A percentile compares a stretch with the other conserved stretches of the same genome.
These are phyloP conservation scores for Eutrema heterophyllum DNA, from an alignment of 345 rosid species.

Conservation along the genomic window DNA sequence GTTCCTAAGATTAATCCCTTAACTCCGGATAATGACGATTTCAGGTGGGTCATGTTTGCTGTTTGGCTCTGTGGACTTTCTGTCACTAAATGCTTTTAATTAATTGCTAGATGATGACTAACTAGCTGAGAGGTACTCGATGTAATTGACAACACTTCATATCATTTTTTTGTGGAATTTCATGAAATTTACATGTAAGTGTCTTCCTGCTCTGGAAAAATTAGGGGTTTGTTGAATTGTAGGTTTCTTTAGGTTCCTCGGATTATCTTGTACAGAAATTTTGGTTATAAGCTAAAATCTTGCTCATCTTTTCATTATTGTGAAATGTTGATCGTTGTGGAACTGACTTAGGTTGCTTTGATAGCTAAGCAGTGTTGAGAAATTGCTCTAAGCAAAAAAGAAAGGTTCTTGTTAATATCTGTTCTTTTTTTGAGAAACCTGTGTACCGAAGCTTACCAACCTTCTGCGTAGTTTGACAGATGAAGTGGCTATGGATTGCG, in stretches of 20 bases:
- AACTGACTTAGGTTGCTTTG: not conserved
- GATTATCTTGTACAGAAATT: not conserved
- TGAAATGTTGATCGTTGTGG: not conserved
- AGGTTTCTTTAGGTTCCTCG: not conserved
- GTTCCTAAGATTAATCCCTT: constrained; percentile 49
- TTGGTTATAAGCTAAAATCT: not conserved
- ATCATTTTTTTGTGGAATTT: not conserved
- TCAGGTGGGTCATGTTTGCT: constrained; percentile 46
- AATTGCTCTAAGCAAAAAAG: not conserved
- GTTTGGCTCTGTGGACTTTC: not conserved
- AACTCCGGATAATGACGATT: constrained; percentile 58
- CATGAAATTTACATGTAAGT: not conserved
- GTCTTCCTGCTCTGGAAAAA: not conserved
- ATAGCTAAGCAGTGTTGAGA: not conserved
- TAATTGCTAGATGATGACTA: not conserved
- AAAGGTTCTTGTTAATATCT: not conserved
- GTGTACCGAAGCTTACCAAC: constrained; percentile 12
- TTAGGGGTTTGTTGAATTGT: not conserved
- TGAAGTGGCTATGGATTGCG: constrained; percentile 91
- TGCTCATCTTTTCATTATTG: not conserved
- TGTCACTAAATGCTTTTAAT: not conserved
- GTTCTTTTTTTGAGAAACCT: not conserved
- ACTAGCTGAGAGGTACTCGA: not conserved
- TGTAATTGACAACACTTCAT: not conserved
- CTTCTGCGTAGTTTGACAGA: constrained; percentile 64